Conservation (phyloP, 192 early-diverging fungal species). For the Coemansia furcata region DNA sequence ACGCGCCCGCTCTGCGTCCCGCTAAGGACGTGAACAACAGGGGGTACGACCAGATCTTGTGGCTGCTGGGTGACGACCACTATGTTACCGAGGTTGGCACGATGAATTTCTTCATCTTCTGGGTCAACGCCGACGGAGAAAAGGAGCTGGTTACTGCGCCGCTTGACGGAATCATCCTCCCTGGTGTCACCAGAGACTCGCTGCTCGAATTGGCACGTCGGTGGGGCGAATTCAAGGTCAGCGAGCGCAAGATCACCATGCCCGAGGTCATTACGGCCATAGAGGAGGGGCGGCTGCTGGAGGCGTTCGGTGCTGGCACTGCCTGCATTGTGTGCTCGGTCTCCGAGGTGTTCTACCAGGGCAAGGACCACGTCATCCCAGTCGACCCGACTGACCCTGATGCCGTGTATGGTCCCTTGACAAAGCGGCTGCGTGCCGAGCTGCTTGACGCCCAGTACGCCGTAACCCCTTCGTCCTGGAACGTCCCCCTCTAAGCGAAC, state of each 20-base stretch:
- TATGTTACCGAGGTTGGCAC: conserved; percentile 95
- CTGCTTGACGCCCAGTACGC: conserved; percentile 97
- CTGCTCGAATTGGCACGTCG: conserved; percentile 73
- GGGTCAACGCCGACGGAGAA: conserved; percentile 80
- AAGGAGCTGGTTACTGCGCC: conserved; percentile 88
- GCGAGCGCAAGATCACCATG: conserved; percentile 85
- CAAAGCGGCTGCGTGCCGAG: conserved; percentile 76
- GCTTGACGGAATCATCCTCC: conserved; percentile 93
- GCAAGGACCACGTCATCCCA: conserved; percentile 72
- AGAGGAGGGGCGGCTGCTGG: conserved; percentile 74
- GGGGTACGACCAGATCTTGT: conserved; percentile 94
- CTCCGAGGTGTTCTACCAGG: conserved; percentile 78
- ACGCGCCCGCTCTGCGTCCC: conserved; percentile 59
- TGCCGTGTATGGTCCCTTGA: conserved; percentile 82
- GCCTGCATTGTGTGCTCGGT: conserved; percentile 95
- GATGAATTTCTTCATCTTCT: conserved; percentile 94
- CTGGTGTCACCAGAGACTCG: conserved; percentile 95
- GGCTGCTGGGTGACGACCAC: conserved; percentile 89
- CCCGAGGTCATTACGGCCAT: conserved; percentile 70
- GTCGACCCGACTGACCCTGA: conserved; percentile 84
- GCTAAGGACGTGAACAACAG: conserved; percentile 82
- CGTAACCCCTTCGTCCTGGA: conserved; percentile 55
- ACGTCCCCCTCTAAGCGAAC: conserved; percentile 20
- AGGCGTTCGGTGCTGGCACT: conserved; percentile 98
- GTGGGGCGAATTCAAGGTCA: conserved; percentile 91